phyloP scores from a whole-genome alignment of 1,139 yeast genomes.

The Saccharomycopsis hybrid region DNA sequence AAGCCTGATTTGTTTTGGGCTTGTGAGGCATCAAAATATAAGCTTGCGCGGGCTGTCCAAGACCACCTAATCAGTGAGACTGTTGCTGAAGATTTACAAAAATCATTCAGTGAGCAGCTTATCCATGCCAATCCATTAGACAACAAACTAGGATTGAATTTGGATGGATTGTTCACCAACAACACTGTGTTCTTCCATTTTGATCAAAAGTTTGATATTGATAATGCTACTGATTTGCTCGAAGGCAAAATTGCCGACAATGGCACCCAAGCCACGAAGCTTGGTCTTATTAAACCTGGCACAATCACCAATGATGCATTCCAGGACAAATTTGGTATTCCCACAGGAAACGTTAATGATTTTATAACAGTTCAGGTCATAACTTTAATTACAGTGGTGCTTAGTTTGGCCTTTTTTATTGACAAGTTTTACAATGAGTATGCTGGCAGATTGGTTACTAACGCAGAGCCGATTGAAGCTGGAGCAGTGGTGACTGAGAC shows the following conservation, averaged over 20 bases:
- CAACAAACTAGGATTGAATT: conserved; percentile 10
- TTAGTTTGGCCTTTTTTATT: conserved; percentile 8
- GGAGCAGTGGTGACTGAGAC: too few species aligned
- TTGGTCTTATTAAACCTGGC: too few species aligned
- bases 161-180: conserved; percentile 20
- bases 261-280: too few species aligned
- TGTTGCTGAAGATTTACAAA: conserved; percentile 9
- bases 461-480: too few species aligned
- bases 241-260: too few species aligned
- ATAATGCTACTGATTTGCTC: too few species aligned
- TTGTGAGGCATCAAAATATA: conserved; percentile 15
- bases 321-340: conserved; percentile 12
- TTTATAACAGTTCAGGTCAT: conserved; percentile 7
- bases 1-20: conserved; percentile 22
- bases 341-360: conserved; percentile 8
- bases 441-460: not conserved
- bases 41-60: not conserved
- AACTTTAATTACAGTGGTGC: conserved; percentile 4
- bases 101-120: conserved; percentile 8
- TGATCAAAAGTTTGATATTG: not conserved
- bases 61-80: conserved; percentile 1
- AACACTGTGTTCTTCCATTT: conserved; percentile 21
- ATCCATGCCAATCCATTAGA: conserved; percentile 19
- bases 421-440: conserved; percentile 1
- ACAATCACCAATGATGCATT: not conserved